Conservation (phyloP, 768 basidiomycete species). For the Serpula lacrymans region DNA sequence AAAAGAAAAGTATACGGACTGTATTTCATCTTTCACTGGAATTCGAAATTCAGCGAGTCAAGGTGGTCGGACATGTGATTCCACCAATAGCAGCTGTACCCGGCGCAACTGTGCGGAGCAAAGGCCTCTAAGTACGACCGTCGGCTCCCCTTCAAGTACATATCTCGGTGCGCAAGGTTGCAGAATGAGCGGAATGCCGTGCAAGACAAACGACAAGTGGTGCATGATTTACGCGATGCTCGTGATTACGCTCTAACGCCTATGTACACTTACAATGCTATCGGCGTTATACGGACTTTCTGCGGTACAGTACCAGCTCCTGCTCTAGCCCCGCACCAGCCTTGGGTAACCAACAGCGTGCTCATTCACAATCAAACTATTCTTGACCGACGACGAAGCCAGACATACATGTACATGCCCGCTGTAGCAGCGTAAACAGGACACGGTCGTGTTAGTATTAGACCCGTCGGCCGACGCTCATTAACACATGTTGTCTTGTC, state of each 20-base stretch:
- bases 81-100: slow-evolving; percentile 14
- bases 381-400: too few species aligned
- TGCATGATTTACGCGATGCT: slow-evolving; percentile 1
- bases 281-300: slow-evolving; percentile 13
- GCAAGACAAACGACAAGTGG: too few species aligned
- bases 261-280: neutral
- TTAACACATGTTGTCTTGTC: neutral
- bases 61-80: slow-evolving; percentile 44
- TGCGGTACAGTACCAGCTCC: slow-evolving; percentile 4
- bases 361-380: too few species aligned
- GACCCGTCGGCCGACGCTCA: too few species aligned
- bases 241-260: slow-evolving; percentile 25
- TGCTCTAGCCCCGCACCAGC: too few species aligned
- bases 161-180: too few species aligned
- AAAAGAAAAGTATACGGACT: neutral
- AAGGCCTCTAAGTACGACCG: slow-evolving; percentile 4
- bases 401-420: too few species aligned
- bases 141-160: slow-evolving; percentile 1
- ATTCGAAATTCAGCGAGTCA: slow-evolving; percentile 11
- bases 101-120: neutral
- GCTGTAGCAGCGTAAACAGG: too few species aligned
- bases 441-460: too few species aligned
- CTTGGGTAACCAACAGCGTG: too few species aligned
- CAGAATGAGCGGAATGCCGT: too few species aligned
- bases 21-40: slow-evolving; percentile 6